A percentile compares a stretch with the other conserved stretches of the same genome.
phyloP scores from a whole-genome alignment of 371 early-diverging fungal species.

The Zopfochytrium polystomum region DNA sequence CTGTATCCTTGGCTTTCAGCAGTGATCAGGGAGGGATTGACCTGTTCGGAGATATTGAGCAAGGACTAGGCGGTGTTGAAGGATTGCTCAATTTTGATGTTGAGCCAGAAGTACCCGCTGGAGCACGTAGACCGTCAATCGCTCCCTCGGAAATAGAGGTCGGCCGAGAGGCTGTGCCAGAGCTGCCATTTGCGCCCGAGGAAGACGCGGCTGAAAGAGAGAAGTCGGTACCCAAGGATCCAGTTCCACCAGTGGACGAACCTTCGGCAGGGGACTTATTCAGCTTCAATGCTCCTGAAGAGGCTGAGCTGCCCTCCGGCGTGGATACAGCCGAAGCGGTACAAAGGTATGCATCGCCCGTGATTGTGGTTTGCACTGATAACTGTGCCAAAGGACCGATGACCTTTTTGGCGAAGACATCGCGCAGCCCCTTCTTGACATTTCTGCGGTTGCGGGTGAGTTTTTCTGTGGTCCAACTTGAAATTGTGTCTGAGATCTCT shows the following conservation, averaged over 20 bases:
- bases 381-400: no score
- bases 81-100: slow-evolving; percentile 20
- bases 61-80: slow-evolving; percentile 11
- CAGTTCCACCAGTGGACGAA: not conserved
- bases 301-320: not conserved
- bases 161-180: slow-evolving; percentile 48
- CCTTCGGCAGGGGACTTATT: not conserved
- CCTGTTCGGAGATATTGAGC: slow-evolving; percentile 28
- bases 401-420: slow-evolving; percentile 4
- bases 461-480: no score
- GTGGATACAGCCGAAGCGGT: no score
- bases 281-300: slow-evolving; percentile 2
- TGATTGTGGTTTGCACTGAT: no score
- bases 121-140: not conserved
- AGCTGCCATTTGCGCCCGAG: slow-evolving; percentile 25
- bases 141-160: slow-evolving; percentile 49
- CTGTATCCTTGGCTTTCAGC: slow-evolving; percentile 9
- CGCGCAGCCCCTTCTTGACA: slow-evolving; percentile 9
- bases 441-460: slow-evolving; percentile 5
- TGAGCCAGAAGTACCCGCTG: not conserved
- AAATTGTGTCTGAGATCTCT: not conserved
- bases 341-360: no score
- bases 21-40: slow-evolving; percentile 1
- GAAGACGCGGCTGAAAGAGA: not conserved
- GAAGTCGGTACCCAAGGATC: not conserved